Base-by-base conservation (phyloP, 345 rosid genomes). In the Arabidopsis thaliana region DNA sequence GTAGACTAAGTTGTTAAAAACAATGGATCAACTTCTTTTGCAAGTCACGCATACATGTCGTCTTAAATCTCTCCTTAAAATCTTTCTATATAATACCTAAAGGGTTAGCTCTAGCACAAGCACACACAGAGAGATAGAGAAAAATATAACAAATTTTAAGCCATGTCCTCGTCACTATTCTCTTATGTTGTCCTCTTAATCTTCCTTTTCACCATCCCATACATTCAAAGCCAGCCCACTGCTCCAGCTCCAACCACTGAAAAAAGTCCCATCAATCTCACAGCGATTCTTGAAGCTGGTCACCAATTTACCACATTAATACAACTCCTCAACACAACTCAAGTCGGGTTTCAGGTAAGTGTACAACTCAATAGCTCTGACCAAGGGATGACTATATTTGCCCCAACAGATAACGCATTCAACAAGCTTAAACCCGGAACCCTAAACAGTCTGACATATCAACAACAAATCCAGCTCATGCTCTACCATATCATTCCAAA, bases 381-480 rank as follows among this genome's bases (percentile, higher is more conserved):
- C 16, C 83, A 90, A 33, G 96, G 94, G 23, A 65, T 90, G 75
- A 93, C 96, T 22, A 62, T 90, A 4, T 77, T 93, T 12, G 88
- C 93, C 48, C 96, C 94, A 12, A 88, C 94, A 1, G 90, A 90
- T 60, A 87, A 85, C 34, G 97, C 94, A 77, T 93, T 90, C 73
- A 79, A 80, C 79, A 86, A 71, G 83, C 94, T 92, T 58, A 63
- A 83, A 73, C 0, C 81, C 0, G 87, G 90, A 1, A 40, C 84
- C 41, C 5, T 90, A 59, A 90, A 92, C 77, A 24, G 10, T 28
- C 87, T 92, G 51, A n/a, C 20, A 22, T 0, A 52, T 2, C 81
- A 86, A 63, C 20, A 88, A 59, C 85, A 88, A 80, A 88, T 90
- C 7, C 83, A 82, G 37, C 90, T 92, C 49, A 79, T 87, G 58